Percentiles rank a stretch among this genome's conserved stretches.
These are phyloP conservation scores for Picea abies DNA, from an alignment of 83 land plant species.

Conservation along the genomic window DNA sequence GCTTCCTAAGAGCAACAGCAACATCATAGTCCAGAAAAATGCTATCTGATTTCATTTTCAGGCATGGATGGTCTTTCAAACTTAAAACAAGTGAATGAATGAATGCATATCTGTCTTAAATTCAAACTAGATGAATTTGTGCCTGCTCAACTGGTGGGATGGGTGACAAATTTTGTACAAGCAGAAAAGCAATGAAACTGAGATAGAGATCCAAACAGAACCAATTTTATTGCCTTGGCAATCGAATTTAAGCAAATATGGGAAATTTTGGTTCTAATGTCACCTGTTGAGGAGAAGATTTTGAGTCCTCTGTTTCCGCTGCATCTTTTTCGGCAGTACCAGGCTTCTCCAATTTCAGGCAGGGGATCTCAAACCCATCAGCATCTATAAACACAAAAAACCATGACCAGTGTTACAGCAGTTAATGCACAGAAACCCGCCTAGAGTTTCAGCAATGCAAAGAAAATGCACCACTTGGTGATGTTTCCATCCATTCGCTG, in stretches of 20 bases:
- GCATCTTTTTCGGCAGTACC: conserved; percentile 27
- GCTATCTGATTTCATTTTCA: not conserved
- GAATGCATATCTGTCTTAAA: not conserved
- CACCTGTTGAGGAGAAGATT: conserved; percentile 19
- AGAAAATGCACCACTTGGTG: too few relatives aligned
- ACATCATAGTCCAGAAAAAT: not conserved
- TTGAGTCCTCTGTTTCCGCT: conserved; percentile 15
- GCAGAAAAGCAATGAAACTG: not conserved
- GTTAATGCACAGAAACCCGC: too few relatives aligned
- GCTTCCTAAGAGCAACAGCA: not conserved
- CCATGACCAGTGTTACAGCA: too few relatives aligned
- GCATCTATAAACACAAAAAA: conserved; percentile 50
- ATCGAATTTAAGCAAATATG: too few relatives aligned
- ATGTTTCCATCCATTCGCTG: too few relatives aligned
- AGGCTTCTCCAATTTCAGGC: conserved; percentile 58
- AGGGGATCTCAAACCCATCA: conserved; percentile 93
- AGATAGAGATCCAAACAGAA: not conserved
- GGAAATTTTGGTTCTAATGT: not conserved
- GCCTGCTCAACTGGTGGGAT: not conserved
- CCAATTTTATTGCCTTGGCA: not conserved
- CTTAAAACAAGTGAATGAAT: not conserved
- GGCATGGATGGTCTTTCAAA: not conserved
- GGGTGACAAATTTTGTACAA: not conserved
- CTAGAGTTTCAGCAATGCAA: too few relatives aligned
- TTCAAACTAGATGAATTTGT: not conserved